A percentile compares a stretch with the other conserved stretches of the same genome.
These are phyloP conservation scores for Letharia columbiana DNA, from an alignment of 495 filamentous ascomycete genomes.

Conservation along the genomic window DNA sequence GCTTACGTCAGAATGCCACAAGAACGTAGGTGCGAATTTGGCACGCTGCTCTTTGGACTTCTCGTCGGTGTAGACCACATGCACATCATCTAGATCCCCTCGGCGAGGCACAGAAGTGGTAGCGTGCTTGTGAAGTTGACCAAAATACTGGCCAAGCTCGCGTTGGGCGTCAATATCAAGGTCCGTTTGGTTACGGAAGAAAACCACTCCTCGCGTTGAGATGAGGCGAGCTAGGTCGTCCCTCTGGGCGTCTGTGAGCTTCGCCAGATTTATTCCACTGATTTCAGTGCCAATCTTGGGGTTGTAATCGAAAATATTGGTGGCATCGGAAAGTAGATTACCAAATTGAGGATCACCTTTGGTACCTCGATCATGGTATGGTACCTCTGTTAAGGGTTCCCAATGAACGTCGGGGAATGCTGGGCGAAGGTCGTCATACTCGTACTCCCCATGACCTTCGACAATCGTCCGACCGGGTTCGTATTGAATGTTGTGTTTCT, in stretches of 20 bases:
- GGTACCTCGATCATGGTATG: constrained; percentile 48
- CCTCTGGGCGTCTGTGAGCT: constrained; percentile 59
- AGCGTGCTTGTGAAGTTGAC: constrained; percentile 55
- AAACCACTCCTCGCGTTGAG: constrained; percentile 62
- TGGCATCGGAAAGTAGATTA: constrained; percentile 41
- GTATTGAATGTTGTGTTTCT: constrained; percentile 22
- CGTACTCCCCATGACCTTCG: constrained; percentile 42
- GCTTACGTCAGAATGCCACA: constrained; percentile 56
- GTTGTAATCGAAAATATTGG: constrained; percentile 51
- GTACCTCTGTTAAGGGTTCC: constrained; percentile 41
- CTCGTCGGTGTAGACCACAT: constrained; percentile 58
- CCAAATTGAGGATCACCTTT: constrained; percentile 47
- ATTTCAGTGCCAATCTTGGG: constrained; percentile 68
- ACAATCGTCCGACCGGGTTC: constrained; percentile 42
- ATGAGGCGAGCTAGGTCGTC: constrained; percentile 68
- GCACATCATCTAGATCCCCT: constrained; percentile 57
- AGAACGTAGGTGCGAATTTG: constrained; percentile 41
- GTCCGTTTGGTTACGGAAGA: constrained; percentile 61
- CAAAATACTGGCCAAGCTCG: constrained; percentile 57
- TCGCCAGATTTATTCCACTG: constrained; percentile 57
- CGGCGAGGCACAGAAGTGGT: constrained; percentile 52
- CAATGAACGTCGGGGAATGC: constrained; percentile 50
- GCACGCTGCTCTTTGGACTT: constrained; percentile 53
- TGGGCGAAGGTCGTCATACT: constrained; percentile 48
- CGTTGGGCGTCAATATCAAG: constrained; percentile 60